Evolutionary conservation across 345 rosid genomes (phyloP), one percentile per base, ranked within the genome.

Genomic region (Geranium brycei): DNA sequence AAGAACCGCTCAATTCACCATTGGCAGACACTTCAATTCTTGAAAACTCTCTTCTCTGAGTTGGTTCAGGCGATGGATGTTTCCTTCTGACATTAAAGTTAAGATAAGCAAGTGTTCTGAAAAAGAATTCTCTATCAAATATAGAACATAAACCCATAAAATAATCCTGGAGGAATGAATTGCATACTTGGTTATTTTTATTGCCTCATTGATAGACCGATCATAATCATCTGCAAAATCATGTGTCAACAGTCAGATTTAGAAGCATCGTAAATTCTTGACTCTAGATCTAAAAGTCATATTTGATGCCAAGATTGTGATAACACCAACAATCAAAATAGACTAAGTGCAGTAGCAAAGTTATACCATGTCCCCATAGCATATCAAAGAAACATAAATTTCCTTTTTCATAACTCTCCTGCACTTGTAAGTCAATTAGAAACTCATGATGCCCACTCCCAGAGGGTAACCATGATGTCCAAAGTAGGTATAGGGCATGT

Each of bases 131-230:
- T 23, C 8, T 15, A 55, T 35, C 11, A 64, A 23, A 23, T 55
- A 19, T 11, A 58, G n/a, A 47, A 14, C 15, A 15, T 17, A 59
- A 15, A 15, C 41, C 57, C 68, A 57, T n/a, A 40, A 35, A 58
- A 65, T 57, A 53, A 31, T 38, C 18, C 62, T 6, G 10, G 23
- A 59, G 57, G 17, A 56, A 68, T 19, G 66, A 57, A 68, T 19
- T 55, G 38, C 83, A 17, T 87, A 95, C 97, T 88, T 91, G 64
- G 96, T 88, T 80, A 85, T 81, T 76, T 91, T 88, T 78, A 95
- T 88, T 68, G 99, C 99, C 80, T 95, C 99, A 51, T 82, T 95
- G 80, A 95, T 95, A 31, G 99, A 91, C 71, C 87, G 87, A 68
- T 95, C 99, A 78, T 87, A 95, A 79, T 88, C 99, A 85, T 95